These are phyloP conservation scores for Penicillium crystallinum DNA, from an alignment of 495 filamentous ascomycete genomes.

Conservation along the genomic window DNA sequence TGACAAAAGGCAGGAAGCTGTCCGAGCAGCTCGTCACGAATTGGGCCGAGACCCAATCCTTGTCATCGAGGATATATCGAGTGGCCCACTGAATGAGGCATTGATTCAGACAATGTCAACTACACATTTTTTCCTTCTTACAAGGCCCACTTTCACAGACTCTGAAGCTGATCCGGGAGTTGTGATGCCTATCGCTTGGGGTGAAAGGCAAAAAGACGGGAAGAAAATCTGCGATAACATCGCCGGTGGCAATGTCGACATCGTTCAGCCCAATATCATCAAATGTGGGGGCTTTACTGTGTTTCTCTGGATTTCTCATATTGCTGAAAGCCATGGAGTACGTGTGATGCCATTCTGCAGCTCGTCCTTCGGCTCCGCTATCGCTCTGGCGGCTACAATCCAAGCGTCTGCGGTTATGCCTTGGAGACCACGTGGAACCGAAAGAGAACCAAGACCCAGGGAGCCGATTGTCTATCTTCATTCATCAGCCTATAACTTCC, in stretches of 20 bases:
- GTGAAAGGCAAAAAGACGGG: background rate
- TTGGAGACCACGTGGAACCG: background rate
- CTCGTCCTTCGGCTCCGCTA: background rate
- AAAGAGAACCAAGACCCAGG: background rate
- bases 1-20: background rate
- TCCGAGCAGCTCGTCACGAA: background rate
- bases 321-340: background rate
- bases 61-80: no score
- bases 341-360: background rate
- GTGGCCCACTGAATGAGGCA: no score
- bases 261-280: background rate
- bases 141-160: no score
- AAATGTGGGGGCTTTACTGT: background rate
- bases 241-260: background rate
- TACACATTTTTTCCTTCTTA: no score
- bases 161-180: background rate
- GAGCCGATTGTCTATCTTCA: background rate
- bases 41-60: background rate
- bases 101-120: no score
- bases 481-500: background rate
- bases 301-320: background rate
- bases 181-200: background rate
- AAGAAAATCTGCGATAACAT: background rate
- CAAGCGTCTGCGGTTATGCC: background rate
- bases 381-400: background rate